Conservation (phyloP, 768 basidiomycete genomes). For the Tricholoma matsutake region DNA sequence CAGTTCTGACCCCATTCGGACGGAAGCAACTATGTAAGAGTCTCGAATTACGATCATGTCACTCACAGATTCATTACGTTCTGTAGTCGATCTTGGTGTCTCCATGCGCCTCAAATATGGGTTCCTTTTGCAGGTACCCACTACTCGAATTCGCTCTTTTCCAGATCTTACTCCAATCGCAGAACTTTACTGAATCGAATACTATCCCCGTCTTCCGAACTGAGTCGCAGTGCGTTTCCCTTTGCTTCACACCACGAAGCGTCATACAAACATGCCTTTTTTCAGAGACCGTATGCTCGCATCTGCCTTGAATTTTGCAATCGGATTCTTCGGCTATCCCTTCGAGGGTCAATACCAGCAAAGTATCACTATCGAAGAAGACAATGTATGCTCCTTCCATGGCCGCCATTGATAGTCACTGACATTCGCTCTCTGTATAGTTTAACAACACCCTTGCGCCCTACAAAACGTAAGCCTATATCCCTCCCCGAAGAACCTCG, state of each 20-base stretch:
- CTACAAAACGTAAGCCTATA: slow-evolving; percentile 60
- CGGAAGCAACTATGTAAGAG: slow-evolving; percentile 77
- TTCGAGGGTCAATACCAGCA: slow-evolving; percentile 72
- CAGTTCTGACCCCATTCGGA: slow-evolving; percentile 88
- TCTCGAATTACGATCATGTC: neutral
- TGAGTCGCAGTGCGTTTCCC: slow-evolving; percentile 56
- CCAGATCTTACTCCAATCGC: slow-evolving; percentile 2
- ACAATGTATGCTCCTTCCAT: slow-evolving; percentile 40
- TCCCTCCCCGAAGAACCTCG: neutral
- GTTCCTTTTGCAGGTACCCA: slow-evolving; percentile 57
- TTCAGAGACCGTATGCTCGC: slow-evolving; percentile 68
- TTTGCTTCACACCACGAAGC: neutral
- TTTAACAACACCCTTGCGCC: slow-evolving; percentile 88
- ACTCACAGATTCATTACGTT: neutral
- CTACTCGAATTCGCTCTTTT: neutral
- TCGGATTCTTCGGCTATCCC: slow-evolving; percentile 78
- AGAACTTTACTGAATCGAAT: slow-evolving; percentile 58
- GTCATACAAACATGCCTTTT: neutral
- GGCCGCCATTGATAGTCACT: neutral
- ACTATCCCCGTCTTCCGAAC: slow-evolving; percentile 78
- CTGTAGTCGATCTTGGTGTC: slow-evolving; percentile 59
- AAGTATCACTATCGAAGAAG: slow-evolving; percentile 68
- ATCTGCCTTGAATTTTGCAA: slow-evolving; percentile 63
- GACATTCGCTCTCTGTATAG: slow-evolving; percentile 23
- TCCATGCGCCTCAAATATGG: slow-evolving; percentile 79